Conservation (phyloP, 345 rosid genomes). For the Limnanthes douglasii region DNA sequence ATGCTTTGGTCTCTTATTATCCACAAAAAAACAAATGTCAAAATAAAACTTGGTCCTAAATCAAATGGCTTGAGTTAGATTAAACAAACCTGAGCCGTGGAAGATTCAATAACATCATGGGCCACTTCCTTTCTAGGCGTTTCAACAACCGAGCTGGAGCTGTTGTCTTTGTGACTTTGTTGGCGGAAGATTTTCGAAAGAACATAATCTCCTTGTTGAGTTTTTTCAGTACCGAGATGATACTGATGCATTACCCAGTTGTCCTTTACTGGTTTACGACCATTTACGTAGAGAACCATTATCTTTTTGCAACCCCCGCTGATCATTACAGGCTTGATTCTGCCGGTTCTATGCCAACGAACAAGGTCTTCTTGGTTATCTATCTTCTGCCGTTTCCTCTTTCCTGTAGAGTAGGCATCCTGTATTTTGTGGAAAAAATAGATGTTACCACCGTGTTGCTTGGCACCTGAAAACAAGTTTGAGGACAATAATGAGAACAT, state of each 20-base stretch:
- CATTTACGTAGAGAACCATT: conserved; percentile 52
- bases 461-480: conserved; percentile 54
- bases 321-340: conserved; percentile 32
- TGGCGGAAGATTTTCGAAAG: conserved; percentile 43
- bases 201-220: conserved; percentile 41
- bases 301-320: conserved; percentile 64
- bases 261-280: conserved; percentile 34
- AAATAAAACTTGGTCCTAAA: no score
- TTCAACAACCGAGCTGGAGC: no score
- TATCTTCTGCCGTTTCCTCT: conserved; percentile 57
- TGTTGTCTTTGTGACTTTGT: no score
- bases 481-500: no score
- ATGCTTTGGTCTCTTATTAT: no score
- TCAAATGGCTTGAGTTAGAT: no score
- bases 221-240: conserved; percentile 48
- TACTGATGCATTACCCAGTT: conserved; percentile 67
- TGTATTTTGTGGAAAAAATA: conserved; percentile 45
- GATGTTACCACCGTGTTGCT: conserved; percentile 42
- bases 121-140: no score
- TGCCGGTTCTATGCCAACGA: conserved; percentile 84
- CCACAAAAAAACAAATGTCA: no score
- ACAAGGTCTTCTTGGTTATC: conserved; percentile 25
- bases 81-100: no score
- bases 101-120: no score
- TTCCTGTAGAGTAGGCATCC: conserved; percentile 63